These are phyloP conservation scores for Aristolochia fimbriata DNA, from an alignment of 164 flowering plant genomes.

Conservation along the genomic window DNA sequence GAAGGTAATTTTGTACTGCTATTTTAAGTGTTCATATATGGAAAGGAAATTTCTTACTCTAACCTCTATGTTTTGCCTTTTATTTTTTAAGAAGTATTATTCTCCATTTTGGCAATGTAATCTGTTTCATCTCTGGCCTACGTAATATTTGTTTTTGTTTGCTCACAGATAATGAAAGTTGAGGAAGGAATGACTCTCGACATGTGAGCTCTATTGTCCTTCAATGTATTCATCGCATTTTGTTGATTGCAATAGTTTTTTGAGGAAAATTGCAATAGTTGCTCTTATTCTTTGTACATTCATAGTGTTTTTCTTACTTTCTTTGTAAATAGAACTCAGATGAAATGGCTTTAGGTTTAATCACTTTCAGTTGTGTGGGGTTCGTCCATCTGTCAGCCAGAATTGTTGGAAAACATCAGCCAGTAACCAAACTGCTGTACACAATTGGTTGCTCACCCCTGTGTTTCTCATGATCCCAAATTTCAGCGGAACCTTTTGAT, in stretches of 20 bases:
- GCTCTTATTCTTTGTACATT: neutral
- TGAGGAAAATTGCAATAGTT: no score
- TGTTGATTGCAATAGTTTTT: no score
- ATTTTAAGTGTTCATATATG: no score
- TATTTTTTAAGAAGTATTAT: neutral
- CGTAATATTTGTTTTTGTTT: constrained; percentile 1
- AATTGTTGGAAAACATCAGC: no score
- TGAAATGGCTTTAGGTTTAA: neutral
- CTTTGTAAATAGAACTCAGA: neutral
- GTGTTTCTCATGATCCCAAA: no score
- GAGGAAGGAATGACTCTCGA: constrained; percentile 93
- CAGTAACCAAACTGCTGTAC: no score
- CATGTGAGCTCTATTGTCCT: constrained; percentile 44
- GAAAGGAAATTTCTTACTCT: neutral
- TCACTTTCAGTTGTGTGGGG: no score
- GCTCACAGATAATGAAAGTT: constrained; percentile 63
- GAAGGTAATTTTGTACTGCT: constrained; percentile 42
- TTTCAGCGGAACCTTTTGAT: no score
- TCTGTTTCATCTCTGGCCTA: neutral
- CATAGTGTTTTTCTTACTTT: neutral
- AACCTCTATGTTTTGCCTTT: neutral
- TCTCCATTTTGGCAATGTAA: neutral
- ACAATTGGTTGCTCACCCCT: no score
- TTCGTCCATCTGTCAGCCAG: no score
- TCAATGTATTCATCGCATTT: neutral